These are phyloP conservation scores for Amphibolis antarctica DNA, from an alignment of 106 monocot species.

Conservation along the genomic window DNA sequence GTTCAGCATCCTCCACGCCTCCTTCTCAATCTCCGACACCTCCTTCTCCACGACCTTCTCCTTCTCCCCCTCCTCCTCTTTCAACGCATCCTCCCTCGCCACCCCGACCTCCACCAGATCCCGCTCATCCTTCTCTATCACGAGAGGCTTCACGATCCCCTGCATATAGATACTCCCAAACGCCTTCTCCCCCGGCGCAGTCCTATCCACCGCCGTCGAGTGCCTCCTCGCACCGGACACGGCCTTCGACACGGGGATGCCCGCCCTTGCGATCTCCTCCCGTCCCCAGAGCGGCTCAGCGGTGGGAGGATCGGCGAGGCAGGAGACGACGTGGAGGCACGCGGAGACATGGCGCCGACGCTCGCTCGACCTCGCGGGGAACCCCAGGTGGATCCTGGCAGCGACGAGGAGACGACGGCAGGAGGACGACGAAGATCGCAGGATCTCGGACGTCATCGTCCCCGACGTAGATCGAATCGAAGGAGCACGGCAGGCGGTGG, in stretches of 20 bases:
- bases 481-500: too few relatives aligned
- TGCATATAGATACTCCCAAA: conserved; percentile 18
- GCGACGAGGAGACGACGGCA: too few relatives aligned
- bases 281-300: background rate
- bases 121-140: conserved; percentile 12
- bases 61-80: conserved; percentile 50
- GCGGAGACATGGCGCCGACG: too few relatives aligned
- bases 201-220: conserved; percentile 7
- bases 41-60: conserved; percentile 14
- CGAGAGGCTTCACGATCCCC: conserved; percentile 11
- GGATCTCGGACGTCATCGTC: too few relatives aligned
- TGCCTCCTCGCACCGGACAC: conserved; percentile 6
- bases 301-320: too few relatives aligned
- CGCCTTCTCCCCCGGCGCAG: conserved; percentile 2
- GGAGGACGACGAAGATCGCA: too few relatives aligned
- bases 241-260: conserved; percentile 1
- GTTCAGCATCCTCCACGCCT: conserved; percentile 74
- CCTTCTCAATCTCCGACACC: conserved; percentile 62
- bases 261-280: too few relatives aligned
- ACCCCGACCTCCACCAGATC: conserved; percentile 9
- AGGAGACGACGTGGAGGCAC: too few relatives aligned
- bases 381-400: too few relatives aligned
- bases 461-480: too few relatives aligned
- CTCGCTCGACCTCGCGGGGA: too few relatives aligned
- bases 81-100: conserved; percentile 55